Percentiles rank a stretch among this genome's conserved stretches.
Conservation (phyloP, 805 yeast species). For the Cyberlindnera subsufficiens region DNA sequence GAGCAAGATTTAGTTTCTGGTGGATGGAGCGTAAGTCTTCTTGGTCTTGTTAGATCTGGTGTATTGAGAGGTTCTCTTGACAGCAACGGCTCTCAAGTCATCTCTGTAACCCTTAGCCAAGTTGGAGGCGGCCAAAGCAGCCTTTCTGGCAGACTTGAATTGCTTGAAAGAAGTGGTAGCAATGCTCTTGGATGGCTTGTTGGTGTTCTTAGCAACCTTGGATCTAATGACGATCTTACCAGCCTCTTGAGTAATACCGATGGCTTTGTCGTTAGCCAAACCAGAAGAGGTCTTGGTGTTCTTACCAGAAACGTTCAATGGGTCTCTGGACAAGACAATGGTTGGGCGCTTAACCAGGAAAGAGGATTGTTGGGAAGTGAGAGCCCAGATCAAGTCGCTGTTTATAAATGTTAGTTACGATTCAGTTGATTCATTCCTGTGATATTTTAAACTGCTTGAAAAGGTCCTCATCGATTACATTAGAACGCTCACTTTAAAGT, state of each 20-base stretch:
- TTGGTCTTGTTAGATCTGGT: conserved; percentile 33
- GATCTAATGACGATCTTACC: conserved; percentile 36
- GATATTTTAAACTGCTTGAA: too few species aligned
- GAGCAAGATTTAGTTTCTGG: conserved; percentile 14
- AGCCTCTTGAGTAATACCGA: conserved; percentile 35
- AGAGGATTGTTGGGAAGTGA: conserved; percentile 40
- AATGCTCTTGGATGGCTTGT: conserved; percentile 40
- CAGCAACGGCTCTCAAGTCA: conserved; percentile 43
- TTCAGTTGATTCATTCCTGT: background rate
- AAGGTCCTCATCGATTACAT: too few species aligned
- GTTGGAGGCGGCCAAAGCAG: conserved; percentile 41
- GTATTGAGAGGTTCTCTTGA: conserved; percentile 39
- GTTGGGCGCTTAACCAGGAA: conserved; percentile 44
- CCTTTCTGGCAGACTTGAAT: conserved; percentile 36
- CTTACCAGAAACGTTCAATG: conserved; percentile 40
- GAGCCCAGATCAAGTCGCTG: conserved; percentile 46
- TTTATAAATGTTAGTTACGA: conserved; percentile 13
- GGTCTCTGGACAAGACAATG: conserved; percentile 40
- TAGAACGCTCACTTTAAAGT: too few species aligned
- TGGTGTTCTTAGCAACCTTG: conserved; percentile 39
- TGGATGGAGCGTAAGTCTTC: conserved; percentile 27
- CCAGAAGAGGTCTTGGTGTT: conserved; percentile 44
- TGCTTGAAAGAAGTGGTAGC: conserved; percentile 33
- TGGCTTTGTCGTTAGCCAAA: conserved; percentile 43
- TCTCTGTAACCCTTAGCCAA: conserved; percentile 41